A percentile compares a stretch with the other conserved stretches of the same genome.
phyloP scores from a whole-genome alignment of 352 stramenopile species.

The Globisporangium uncinulatum region DNA sequence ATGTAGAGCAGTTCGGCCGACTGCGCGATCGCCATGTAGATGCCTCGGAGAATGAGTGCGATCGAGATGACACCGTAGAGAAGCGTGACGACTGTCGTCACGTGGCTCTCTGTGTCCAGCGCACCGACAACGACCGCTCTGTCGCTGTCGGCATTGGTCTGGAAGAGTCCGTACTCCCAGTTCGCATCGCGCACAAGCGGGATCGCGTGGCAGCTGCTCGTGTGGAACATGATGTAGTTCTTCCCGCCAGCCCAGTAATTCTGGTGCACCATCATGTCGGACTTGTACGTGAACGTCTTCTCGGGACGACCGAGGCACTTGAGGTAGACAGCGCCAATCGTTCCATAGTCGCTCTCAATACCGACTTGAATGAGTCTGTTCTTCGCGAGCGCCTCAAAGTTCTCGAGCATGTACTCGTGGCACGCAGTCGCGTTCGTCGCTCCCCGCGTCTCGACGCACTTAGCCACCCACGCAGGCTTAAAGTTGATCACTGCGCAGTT shows the following conservation, averaged over 20 bases:
- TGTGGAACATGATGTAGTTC: conserved; percentile 45
- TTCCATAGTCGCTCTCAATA: conserved; percentile 30
- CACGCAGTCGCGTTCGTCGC: conserved; percentile 42
- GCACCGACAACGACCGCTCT: conserved; percentile 32
- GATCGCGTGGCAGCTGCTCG: conserved; percentile 36
- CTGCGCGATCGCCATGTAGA: conserved; percentile 32
- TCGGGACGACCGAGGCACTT: conserved; percentile 34
- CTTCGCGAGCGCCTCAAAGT: conserved; percentile 30
- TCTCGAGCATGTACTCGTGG: conserved; percentile 40
- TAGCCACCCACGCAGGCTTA: conserved; percentile 23
- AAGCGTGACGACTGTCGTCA: conserved; percentile 25
- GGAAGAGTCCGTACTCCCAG: conserved; percentile 42
- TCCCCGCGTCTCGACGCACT: conserved; percentile 19
- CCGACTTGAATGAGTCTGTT: conserved; percentile 31
- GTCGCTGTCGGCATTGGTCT: conserved; percentile 28
- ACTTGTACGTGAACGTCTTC: conserved; percentile 42
- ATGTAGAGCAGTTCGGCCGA: conserved; percentile 31
- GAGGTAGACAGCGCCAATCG: conserved; percentile 32
- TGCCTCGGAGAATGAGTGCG: conserved; percentile 32
- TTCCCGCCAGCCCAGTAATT: conserved; percentile 45
- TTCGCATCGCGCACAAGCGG: conserved; percentile 30
- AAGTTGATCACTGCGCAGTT: conserved; percentile 39
- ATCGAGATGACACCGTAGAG: conserved; percentile 41
- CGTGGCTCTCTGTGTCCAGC: conserved; percentile 29
- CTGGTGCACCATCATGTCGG: conserved; percentile 48